Evolutionary conservation across 83 land plant genomes (phyloP).

Genomic region (Picea abies): DNA sequence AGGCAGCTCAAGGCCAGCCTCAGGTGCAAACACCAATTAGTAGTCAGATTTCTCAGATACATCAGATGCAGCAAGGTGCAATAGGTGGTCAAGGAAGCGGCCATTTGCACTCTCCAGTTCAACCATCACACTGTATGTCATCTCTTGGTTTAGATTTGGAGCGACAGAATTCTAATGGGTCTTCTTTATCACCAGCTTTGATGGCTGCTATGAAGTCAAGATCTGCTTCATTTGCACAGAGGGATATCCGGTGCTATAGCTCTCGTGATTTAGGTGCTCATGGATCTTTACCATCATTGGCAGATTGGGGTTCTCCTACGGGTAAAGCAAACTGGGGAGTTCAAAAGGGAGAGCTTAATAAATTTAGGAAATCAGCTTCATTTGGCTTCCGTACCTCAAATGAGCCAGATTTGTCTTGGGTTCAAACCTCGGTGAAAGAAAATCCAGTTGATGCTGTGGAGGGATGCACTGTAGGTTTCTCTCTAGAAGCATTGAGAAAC

Average conservation of each 20-base stretch:
- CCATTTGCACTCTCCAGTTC: slow-evolving; percentile 14
- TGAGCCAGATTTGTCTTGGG: slow-evolving; percentile 74
- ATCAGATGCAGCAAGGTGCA: not conserved
- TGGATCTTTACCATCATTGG: slow-evolving; percentile 14
- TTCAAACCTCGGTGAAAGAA: slow-evolving; percentile 53
- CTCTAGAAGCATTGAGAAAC: slow-evolving; percentile 7
- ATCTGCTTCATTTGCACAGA: slow-evolving; percentile 25
- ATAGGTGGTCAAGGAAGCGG: slow-evolving; percentile 1
- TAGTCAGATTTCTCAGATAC: slow-evolving; percentile 15
- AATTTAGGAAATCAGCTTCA: slow-evolving; percentile 78
- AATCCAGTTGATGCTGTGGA: slow-evolving; percentile 22
- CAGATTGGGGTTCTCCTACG: slow-evolving; percentile 78
- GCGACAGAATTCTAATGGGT: slow-evolving; percentile 6
- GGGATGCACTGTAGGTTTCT: not conserved
- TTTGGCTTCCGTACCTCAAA: slow-evolving; percentile 48
- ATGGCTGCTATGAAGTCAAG: not conserved
- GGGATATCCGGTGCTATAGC: slow-evolving; percentile 17
- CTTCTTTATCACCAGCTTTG: not conserved
- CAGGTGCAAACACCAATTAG: slow-evolving; percentile 42
- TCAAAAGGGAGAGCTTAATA: slow-evolving; percentile 64
- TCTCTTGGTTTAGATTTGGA: slow-evolving; percentile 21
- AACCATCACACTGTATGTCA: not conserved
- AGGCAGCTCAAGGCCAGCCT: slow-evolving; percentile 21
- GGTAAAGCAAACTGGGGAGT: slow-evolving; percentile 86
- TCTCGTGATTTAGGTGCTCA: slow-evolving; percentile 5